Base-by-base conservation (phyloP, 495 filamentous ascomycete genomes). In the Letharia columbiana region DNA sequence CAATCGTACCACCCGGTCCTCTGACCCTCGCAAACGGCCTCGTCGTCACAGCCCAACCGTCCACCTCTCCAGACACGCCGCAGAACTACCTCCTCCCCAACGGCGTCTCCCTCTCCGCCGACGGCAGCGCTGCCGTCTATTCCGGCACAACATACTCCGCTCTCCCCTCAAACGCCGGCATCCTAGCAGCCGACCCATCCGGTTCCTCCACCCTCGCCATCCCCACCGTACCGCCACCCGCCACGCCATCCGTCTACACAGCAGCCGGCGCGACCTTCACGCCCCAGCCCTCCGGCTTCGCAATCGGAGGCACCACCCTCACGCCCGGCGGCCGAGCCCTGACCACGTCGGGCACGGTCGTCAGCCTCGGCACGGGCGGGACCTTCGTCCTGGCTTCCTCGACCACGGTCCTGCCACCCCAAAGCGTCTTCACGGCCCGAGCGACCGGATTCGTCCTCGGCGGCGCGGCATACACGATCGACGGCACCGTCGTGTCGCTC, bases 21-120 rank as follows among this genome's bases (percentile, higher is more conserved):
- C 42, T 67, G 10, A 67, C 66, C 28, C 61, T 64, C 49, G 17
- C 65, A 47, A 67, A 67, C 39, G 65, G 65, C 23, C 60, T 67
- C 23, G 60, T 67, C 23, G 5, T 67, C 3, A 67, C 65, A 20
- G 9, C 52, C 4, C 52, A 6, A 17, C 39, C 65, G 9, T 13
- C 44, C 17, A 42, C 65, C 35, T 56, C 59, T 15, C 18, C 59
- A 61, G 9, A 37, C 37, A 62, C 35, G 1, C 61, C 61, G 13
- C 35, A 31, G 5, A 23, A n/a, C 12, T 50, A 54, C 41, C 17
- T 42, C 17, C 47, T 67, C n/a, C 65, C 65, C 28, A 67, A 67
- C 56, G 60, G 65, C 49, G 65, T 37, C 42, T 15, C 47, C n/a
- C 52, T 67, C 41, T 50, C 57, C 28, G 31, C 60, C 44, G 65